These are phyloP conservation scores for Ogataea ramenticola DNA, from an alignment of 805 yeast species.

Conservation along the genomic window DNA sequence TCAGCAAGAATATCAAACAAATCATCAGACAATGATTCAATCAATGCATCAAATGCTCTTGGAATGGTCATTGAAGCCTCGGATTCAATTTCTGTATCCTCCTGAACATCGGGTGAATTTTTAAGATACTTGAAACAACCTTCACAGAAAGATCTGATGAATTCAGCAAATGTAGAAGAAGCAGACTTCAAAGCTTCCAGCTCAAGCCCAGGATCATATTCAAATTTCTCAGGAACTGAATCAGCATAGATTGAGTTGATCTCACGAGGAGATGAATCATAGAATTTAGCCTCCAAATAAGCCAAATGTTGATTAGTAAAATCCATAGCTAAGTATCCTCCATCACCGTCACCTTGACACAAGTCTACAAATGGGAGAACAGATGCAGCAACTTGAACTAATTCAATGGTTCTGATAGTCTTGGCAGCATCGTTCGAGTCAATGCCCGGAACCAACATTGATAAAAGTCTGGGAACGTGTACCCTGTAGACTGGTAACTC, in stretches of 20 bases:
- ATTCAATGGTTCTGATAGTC: constrained; percentile 59
- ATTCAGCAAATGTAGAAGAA: too few species aligned
- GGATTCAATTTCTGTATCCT: too few species aligned
- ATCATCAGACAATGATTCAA: too few species aligned
- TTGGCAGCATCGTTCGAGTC: constrained; percentile 82
- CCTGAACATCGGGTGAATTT: too few species aligned
- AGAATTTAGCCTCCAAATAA: constrained; percentile 39
- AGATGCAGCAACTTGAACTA: constrained; percentile 62
- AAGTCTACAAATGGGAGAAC: constrained; percentile 68
- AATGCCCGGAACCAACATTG: constrained; percentile 68
- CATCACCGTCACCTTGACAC: constrained; percentile 35
- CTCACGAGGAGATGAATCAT: constrained; percentile 21
- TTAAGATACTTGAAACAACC: too few species aligned
- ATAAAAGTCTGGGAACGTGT: constrained; percentile 70
- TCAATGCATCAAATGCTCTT: too few species aligned
- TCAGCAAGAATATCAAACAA: constrained; percentile 39
- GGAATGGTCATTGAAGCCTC: too few species aligned
- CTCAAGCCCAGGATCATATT: constrained; percentile 39
- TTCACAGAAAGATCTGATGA: too few species aligned
- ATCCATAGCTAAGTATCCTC: constrained; percentile 34
- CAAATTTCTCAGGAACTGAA: constrained; percentile 21
- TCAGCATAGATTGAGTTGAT: constrained; percentile 13
- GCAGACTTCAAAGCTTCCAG: too few species aligned
- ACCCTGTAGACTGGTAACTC: constrained; percentile 56
- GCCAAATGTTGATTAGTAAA: constrained; percentile 62